phyloP scores from a whole-genome alignment of 176 grass and related monocot species.

The Triticum urartu region DNA sequence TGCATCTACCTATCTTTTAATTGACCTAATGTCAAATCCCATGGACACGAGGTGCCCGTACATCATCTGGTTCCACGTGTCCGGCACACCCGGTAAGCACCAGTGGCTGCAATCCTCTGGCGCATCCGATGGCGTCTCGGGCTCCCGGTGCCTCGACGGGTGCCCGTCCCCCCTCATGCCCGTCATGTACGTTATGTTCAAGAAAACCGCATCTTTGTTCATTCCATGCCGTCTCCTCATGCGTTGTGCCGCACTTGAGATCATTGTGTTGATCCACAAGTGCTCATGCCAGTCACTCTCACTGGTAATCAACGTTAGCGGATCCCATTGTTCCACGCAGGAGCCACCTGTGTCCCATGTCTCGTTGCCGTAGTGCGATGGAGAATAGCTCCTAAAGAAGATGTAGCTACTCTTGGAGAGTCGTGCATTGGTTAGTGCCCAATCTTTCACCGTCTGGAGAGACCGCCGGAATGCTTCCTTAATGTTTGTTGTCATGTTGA shows the following conservation, averaged over 20 bases:
- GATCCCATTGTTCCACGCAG: not conserved
- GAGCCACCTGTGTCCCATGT: conserved; percentile 31
- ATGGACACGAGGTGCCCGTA: conserved; percentile 31
- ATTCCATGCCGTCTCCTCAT: not conserved
- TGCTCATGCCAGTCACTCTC: not conserved
- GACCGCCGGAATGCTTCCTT: conserved; percentile 37
- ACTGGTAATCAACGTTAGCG: not conserved
- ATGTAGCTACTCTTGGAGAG: not conserved
- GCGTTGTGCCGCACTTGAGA: not conserved
- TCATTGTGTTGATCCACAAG: conserved; percentile 36
- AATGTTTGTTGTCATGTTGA: conserved; percentile 30
- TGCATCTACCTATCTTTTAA: no score
- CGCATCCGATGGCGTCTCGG: conserved; percentile 20
- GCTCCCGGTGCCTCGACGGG: conserved; percentile 30
- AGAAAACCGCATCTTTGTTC: not conserved
- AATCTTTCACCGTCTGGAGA: conserved; percentile 21
- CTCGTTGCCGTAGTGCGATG: conserved; percentile 45
- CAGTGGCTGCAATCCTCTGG: conserved; percentile 88
- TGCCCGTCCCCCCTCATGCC: conserved; percentile 38
- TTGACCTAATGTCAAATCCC: not conserved
- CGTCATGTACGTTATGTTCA: conserved; percentile 48
- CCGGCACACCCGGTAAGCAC: conserved; percentile 85
- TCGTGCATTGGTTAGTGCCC: not conserved
- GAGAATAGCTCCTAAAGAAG: conserved; percentile 43
- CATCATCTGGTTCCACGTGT: conserved; percentile 68